Base-by-base conservation (phyloP, 305 asterid species). In the Andrographis paniculata region DNA sequence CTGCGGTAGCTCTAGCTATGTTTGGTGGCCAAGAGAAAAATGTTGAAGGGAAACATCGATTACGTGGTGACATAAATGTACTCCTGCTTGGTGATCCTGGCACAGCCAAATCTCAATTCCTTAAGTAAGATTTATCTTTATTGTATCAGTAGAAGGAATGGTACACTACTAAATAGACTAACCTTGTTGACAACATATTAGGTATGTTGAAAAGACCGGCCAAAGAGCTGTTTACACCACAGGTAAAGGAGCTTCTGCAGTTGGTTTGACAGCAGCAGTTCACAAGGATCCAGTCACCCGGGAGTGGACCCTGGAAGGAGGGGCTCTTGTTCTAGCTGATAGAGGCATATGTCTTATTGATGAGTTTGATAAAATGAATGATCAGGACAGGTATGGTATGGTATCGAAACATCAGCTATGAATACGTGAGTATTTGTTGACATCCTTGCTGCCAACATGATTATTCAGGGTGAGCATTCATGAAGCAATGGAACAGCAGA, bases 401-500 rank as follows among this genome's bases (percentile, higher is more conserved):
- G 52, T 17, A 42, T 35, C n/a, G n/a, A n/a, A n/a, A n/a, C n/a
- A n/a, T n/a, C n/a, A n/a, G n/a, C n/a, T 22, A 20, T 21, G 14
- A 48, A 47, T 51, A 52, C 24, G 48, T 49, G 37, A 45, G 31
- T 11, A 20, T 23, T 35, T 39, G 50, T 60, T 64, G 40, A 14
- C 40, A 41, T 45, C 49, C 35, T 64, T 57, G 50, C 62, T 24
- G 17, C 55, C 36, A 62, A 20, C 27, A 13, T 47, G 62, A 17
- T 64, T 31, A 55, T 76, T 62, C 75, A 91, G 99, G 78, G 99
- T 91, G 55, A 91, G 99, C 67, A 87, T 91, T 66, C 99, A 91
- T 52, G 99, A 91, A 69, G 99, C 95, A 21, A 91, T 84, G 99
- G 99, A 91, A 66, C 99, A 91, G 72, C 99, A 91, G 71, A 91